These are phyloP conservation scores for Nymphaea thermarum DNA, from an alignment of 164 flowering plant species.

Conservation along the genomic window DNA sequence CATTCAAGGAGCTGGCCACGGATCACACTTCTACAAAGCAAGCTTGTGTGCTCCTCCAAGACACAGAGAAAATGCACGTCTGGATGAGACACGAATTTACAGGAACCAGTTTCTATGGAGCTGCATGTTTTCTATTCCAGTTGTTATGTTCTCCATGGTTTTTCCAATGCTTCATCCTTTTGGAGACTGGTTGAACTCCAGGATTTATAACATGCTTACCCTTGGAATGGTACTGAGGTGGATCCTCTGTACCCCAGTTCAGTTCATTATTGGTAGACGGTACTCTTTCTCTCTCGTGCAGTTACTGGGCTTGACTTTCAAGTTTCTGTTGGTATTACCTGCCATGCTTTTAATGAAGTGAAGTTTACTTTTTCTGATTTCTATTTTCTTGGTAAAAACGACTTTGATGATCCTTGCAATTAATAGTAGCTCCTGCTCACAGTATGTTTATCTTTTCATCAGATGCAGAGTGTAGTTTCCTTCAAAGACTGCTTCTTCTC, in stretches of 20 bases:
- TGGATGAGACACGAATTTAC: constrained; percentile 40
- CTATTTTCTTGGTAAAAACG: too few species aligned
- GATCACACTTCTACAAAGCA: constrained; percentile 39
- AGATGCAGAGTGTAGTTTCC: too few species aligned
- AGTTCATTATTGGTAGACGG: constrained; percentile 79
- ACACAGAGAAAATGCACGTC: constrained; percentile 47
- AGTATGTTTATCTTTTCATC: too few species aligned
- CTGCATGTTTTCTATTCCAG: constrained; percentile 74
- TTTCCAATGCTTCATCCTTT: constrained; percentile 89
- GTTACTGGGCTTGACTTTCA: too few species aligned
- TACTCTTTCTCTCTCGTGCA: constrained; percentile 13
- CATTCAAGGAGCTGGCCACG: constrained; percentile 39
- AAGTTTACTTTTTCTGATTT: too few species aligned
- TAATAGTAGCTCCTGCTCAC: too few species aligned
- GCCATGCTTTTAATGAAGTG: too few species aligned
- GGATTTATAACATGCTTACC: constrained; percentile 58
- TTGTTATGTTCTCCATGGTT: constrained; percentile 72
- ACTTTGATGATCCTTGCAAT: too few species aligned
- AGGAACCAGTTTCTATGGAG: constrained; percentile 65
- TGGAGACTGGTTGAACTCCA: constrained; percentile 63
- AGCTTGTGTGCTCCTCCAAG: constrained; percentile 48
- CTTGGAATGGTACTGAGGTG: constrained; percentile 77
- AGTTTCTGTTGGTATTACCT: too few species aligned
- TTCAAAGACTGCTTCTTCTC: too few species aligned
- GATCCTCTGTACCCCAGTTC: constrained; percentile 86